phyloP scores from a whole-genome alignment of 2,329 filamentous ascomycete species.

The Nothophaeocryptopus gaeumannii region DNA sequence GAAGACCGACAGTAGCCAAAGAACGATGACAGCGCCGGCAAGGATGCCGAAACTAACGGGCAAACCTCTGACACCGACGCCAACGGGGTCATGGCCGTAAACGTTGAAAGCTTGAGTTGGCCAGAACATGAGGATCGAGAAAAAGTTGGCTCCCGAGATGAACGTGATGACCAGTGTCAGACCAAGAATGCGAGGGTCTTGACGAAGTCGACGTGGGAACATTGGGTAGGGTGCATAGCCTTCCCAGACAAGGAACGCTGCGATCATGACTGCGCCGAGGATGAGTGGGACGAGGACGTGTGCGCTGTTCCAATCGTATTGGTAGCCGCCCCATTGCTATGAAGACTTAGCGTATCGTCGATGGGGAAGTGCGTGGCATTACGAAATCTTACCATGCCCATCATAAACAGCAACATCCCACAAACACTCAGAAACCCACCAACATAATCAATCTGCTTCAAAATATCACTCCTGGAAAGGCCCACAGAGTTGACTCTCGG shows the following conservation, averaged over 20 bases:
- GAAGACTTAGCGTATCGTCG: neutral
- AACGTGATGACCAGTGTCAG: slow-evolving; percentile 41
- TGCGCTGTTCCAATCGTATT: slow-evolving; percentile 33
- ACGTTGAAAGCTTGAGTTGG: slow-evolving; percentile 39
- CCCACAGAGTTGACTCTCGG: slow-evolving; percentile 45
- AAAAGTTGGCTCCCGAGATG: slow-evolving; percentile 40
- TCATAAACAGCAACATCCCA: slow-evolving; percentile 53
- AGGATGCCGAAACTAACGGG: slow-evolving; percentile 64
- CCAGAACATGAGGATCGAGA: slow-evolving; percentile 35
- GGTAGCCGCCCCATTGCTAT: slow-evolving; percentile 26
- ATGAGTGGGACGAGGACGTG: slow-evolving; percentile 36
- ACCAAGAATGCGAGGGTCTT: slow-evolving; percentile 33
- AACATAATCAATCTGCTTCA: slow-evolving; percentile 50
- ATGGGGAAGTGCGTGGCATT: neutral
- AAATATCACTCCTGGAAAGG: slow-evolving; percentile 40
- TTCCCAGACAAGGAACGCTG: slow-evolving; percentile 36
- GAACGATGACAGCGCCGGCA: slow-evolving; percentile 57
- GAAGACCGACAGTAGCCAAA: slow-evolving; percentile 58
- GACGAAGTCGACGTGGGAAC: slow-evolving; percentile 29
- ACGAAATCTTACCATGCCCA: slow-evolving; percentile 33
- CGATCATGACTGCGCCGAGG: slow-evolving; percentile 31
- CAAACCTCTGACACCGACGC: slow-evolving; percentile 61
- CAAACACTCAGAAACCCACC: slow-evolving; percentile 51
- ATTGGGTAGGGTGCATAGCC: slow-evolving; percentile 25
- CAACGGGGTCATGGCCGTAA: slow-evolving; percentile 57